A percentile compares a stretch with the other conserved stretches of the same genome.
Conservation (phyloP, 306 rosid species). For the Ceratonia siliqua region DNA sequence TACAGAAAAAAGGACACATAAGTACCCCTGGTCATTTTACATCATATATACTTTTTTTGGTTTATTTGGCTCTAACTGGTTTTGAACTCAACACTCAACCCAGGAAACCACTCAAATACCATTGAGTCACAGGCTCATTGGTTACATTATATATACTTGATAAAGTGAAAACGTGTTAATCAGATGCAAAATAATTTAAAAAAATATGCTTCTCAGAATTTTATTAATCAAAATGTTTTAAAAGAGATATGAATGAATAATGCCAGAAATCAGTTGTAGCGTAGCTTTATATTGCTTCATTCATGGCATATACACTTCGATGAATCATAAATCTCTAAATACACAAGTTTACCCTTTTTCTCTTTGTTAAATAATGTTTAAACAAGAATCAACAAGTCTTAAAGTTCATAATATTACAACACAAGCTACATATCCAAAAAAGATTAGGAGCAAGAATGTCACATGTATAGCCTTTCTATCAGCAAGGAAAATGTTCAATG, state of each 20-base stretch:
- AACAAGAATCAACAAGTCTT: slow-evolving; percentile 5
- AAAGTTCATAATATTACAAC: slow-evolving; percentile 12
- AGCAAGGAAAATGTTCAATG: background rate
- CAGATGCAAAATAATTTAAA: background rate
- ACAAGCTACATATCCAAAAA: slow-evolving; percentile 3
- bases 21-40: slow-evolving; percentile 22
- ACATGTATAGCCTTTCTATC: background rate
- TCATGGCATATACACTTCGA: slow-evolving; percentile 13
- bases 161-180: slow-evolving; percentile 9
- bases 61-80: too few relatives aligned
- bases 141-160: too few relatives aligned
- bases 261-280: slow-evolving; percentile 6
- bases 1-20: slow-evolving; percentile 8
- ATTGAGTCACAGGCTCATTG: too few relatives aligned
- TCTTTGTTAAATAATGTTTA: slow-evolving; percentile 26
- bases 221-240: slow-evolving; percentile 13
- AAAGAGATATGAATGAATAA: slow-evolving; percentile 8
- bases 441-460: slow-evolving; percentile 15
- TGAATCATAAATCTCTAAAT: slow-evolving; percentile 18
- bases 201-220: slow-evolving; percentile 4
- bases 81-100: too few relatives aligned
- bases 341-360: background rate
- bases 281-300: slow-evolving; percentile 20
- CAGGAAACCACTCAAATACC: too few relatives aligned
- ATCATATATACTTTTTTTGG: too few relatives aligned